phyloP scores from a whole-genome alignment of 768 basidiomycete genomes.

The Pleurotus sapidus region DNA sequence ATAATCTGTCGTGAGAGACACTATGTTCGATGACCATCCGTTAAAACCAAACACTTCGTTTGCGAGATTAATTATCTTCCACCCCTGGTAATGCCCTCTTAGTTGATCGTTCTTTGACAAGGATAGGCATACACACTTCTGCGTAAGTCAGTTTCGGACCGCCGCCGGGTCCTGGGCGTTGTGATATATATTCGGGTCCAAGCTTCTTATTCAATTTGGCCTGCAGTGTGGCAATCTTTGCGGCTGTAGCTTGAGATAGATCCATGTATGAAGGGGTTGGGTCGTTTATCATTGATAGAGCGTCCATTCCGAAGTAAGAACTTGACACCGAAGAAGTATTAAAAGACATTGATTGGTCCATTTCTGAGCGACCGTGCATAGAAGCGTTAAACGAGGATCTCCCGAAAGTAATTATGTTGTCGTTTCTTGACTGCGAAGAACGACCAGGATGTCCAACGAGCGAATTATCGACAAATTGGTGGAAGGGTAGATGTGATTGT shows the following conservation, averaged over 20 bases:
- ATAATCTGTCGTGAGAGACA: constrained; percentile 75
- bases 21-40: constrained; percentile 85
- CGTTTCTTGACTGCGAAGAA: constrained; percentile 16
- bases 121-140: constrained; percentile 34
- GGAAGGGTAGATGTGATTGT: background rate
- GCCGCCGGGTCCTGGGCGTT: constrained; percentile 83
- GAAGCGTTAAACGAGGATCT: constrained; percentile 59
- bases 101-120: background rate
- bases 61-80: constrained; percentile 97
- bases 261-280: constrained; percentile 27
- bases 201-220: constrained; percentile 83
- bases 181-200: constrained; percentile 92
- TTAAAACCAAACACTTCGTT: constrained; percentile 99
- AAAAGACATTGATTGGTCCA: constrained; percentile 24
- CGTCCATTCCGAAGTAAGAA: constrained; percentile 15
- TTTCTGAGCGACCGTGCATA: constrained; percentile 39
- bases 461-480: constrained; percentile 3
- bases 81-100: constrained; percentile 43
- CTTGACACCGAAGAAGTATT: constrained; percentile 24
- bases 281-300: constrained; percentile 8
- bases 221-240: constrained; percentile 71
- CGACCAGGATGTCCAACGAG: constrained; percentile 10
- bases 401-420: constrained; percentile 42
- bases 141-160: constrained; percentile 89
- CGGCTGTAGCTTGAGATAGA: constrained; percentile 60